phyloP scores from a whole-genome alignment of 2,329 filamentous ascomycete genomes.

The Bipolaris oryzae region DNA sequence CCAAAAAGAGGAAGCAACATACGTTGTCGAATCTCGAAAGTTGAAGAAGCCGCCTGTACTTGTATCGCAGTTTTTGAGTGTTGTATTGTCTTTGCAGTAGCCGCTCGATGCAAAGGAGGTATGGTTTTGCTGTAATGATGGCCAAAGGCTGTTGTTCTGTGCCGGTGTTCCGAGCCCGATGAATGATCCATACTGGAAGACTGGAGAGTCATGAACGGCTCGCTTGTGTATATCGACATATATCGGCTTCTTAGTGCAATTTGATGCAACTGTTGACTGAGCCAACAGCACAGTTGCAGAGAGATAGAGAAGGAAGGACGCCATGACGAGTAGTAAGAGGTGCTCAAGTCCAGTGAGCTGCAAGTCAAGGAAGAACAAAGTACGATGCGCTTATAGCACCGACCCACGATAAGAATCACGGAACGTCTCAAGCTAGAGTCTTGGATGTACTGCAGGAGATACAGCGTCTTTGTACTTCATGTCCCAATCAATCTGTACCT shows the following conservation, averaged over 20 bases:
- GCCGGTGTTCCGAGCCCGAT: slow-evolving; percentile 52
- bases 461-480: slow-evolving; percentile 42
- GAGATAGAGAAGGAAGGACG: slow-evolving; percentile 33
- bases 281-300: slow-evolving; percentile 44
- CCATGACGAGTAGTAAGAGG: slow-evolving; percentile 34
- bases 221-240: slow-evolving; percentile 55
- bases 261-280: slow-evolving; percentile 47
- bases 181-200: slow-evolving; percentile 54
- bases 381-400: neutral
- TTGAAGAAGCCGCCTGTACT: slow-evolving; percentile 47
- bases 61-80: slow-evolving; percentile 38
- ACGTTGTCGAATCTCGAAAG: slow-evolving; percentile 41
- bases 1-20: slow-evolving; percentile 11
- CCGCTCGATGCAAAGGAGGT: slow-evolving; percentile 46
- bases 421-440: slow-evolving; percentile 30
- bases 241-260: slow-evolving; percentile 49
- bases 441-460: slow-evolving; percentile 26
- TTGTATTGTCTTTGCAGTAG: slow-evolving; percentile 48
- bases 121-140: slow-evolving; percentile 51
- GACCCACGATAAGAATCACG: slow-evolving; percentile 22
- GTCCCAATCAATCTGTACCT: slow-evolving; percentile 25
- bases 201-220: slow-evolving; percentile 48
- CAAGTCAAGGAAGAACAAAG: slow-evolving; percentile 19
- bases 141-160: slow-evolving; percentile 55
- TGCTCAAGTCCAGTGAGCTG: slow-evolving; percentile 41